phyloP scores from a whole-genome alignment of 192 early-diverging fungal genomes.

The Umbelopsis vinacea region DNA sequence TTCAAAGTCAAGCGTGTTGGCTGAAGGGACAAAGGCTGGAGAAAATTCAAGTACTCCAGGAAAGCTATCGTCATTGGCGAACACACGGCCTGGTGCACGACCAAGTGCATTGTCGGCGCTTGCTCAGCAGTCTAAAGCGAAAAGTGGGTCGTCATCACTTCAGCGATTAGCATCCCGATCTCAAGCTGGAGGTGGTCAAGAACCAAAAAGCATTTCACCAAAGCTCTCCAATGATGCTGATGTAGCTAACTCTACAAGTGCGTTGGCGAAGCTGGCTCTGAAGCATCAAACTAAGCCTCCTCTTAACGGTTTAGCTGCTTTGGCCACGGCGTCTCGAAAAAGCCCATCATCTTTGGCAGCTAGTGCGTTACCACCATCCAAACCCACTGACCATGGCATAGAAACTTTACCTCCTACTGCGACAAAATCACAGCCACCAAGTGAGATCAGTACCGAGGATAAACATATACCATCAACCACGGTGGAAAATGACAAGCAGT shows the following conservation, averaged over 20 bases:
- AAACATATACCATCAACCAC: no score
- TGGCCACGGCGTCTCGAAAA: background rate
- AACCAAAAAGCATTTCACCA: background rate
- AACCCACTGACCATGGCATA: no score
- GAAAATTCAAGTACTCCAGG: background rate
- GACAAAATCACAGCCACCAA: no score
- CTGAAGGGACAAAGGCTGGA: background rate
- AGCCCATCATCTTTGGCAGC: background rate
- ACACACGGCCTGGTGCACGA: background rate
- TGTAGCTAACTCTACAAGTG: background rate
- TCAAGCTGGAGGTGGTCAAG: background rate
- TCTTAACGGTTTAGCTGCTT: background rate
- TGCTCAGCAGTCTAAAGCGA: slow-evolving; percentile 8
- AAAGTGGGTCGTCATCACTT: background rate
- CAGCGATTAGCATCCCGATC: background rate
- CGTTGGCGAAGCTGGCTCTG: background rate
- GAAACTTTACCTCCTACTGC: no score
- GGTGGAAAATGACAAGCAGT: no score
- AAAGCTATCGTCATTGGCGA: background rate
- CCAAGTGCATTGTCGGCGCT: slow-evolving; percentile 1
- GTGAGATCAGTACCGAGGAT: no score
- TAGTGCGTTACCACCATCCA: no score
- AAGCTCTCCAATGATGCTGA: background rate
- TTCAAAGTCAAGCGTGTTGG: background rate
- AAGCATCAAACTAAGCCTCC: background rate